phyloP scores from a whole-genome alignment of 1,139 yeast genomes.

The Insectozyma bohioensis region DNA sequence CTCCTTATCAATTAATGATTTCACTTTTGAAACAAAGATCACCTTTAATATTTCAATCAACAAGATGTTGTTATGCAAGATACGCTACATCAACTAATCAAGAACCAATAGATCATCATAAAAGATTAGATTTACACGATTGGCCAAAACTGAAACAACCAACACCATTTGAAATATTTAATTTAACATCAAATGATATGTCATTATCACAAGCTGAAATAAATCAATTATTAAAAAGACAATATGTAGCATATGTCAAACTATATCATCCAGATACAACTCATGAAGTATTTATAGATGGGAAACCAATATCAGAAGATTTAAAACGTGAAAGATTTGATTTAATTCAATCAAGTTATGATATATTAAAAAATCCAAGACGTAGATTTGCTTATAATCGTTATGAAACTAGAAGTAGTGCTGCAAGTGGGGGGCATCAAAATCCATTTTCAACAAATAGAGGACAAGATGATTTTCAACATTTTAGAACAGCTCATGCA shows the following conservation, averaged over 20 bases:
- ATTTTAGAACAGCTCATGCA: slow-evolving; percentile 40
- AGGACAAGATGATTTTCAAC: slow-evolving; percentile 26
- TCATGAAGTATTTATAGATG: slow-evolving; percentile 24
- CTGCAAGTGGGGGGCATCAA: slow-evolving; percentile 28
- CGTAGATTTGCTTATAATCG: slow-evolving; percentile 34
- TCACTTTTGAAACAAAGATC: not conserved
- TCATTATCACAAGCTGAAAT: slow-evolving; percentile 26
- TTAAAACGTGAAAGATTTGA: slow-evolving; percentile 65
- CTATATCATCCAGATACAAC: slow-evolving; percentile 82
- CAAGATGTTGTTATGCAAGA: slow-evolving; percentile 3
- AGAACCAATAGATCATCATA: slow-evolving; percentile 15
- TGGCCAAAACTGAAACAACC: slow-evolving; percentile 69
- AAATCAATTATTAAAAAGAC: slow-evolving; percentile 47
- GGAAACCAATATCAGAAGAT: slow-evolving; percentile 29
- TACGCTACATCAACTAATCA: slow-evolving; percentile 7
- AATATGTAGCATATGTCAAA: slow-evolving; percentile 68
- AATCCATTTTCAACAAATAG: slow-evolving; percentile 32
- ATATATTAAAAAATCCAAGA: slow-evolving; percentile 59
- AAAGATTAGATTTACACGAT: slow-evolving; percentile 16
- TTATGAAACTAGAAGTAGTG: slow-evolving; percentile 17
- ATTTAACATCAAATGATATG: slow-evolving; percentile 25
- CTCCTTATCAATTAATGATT: slow-evolving; percentile 1
- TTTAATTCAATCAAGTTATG: slow-evolving; percentile 71
- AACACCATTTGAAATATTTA: slow-evolving; percentile 74
- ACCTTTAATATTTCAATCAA: not conserved